Percentiles rank a stretch among this genome's conserved stretches.
phyloP scores from a whole-genome alignment of 495 filamentous ascomycete species.

The Letharia lupina region DNA sequence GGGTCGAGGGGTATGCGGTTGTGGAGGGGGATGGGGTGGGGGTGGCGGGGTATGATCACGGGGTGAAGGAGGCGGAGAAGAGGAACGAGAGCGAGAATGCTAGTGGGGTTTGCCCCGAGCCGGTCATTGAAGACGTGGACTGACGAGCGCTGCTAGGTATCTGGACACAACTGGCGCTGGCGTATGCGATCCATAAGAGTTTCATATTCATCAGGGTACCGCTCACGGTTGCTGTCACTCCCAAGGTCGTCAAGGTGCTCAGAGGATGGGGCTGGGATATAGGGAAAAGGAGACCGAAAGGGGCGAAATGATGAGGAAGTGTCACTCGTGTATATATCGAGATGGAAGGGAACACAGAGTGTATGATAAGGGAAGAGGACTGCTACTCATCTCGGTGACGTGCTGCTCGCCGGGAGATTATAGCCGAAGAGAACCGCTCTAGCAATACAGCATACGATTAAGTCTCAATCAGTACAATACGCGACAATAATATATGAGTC shows the following conservation, averaged over 20 bases:
- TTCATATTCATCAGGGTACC: constrained; percentile 94
- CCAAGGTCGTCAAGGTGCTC: constrained; percentile 82
- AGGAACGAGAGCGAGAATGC: constrained; percentile 39
- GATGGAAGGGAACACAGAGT: not conserved
- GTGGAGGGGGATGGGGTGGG: constrained; percentile 6
- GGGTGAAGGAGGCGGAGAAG: constrained; percentile 31
- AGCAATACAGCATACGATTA: not conserved
- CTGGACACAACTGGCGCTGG: constrained; percentile 85
- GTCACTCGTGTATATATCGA: not conserved
- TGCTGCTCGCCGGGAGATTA: not conserved
- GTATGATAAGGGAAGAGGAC: not conserved
- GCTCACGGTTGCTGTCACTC: constrained; percentile 77
- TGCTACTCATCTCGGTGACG: not conserved
- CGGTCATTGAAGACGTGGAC: not conserved
- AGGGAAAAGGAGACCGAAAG: constrained; percentile 52
- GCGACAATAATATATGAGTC: not conserved
- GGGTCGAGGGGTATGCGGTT: constrained; percentile 15
- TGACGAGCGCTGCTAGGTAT: constrained; percentile 41
- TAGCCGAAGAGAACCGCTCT: not conserved
- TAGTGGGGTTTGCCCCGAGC: constrained; percentile 35
- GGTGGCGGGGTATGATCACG: constrained; percentile 23
- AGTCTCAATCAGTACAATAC: not conserved
- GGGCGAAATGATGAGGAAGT: not conserved
- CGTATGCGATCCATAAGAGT: constrained; percentile 96
- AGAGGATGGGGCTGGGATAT: constrained; percentile 77